These are phyloP conservation scores for Nematodospora valgi DNA, from an alignment of 805 yeast genomes.

Conservation along the genomic window DNA sequence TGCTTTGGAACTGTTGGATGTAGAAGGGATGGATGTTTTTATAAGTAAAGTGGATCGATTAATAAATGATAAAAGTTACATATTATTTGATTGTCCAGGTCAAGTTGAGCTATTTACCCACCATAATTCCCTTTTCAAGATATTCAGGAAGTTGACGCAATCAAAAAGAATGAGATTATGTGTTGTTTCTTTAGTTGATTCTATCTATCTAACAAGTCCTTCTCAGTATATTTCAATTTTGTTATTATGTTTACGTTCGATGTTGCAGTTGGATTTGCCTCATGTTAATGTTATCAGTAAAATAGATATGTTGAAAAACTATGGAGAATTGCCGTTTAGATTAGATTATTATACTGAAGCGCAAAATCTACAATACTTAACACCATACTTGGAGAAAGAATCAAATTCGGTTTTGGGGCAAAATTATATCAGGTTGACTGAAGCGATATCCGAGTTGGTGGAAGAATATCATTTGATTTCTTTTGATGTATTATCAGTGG, in stretches of 20 bases:
- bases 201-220: constrained; percentile 77
- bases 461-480: constrained; percentile 85
- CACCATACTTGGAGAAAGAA: constrained; percentile 70
- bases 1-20: constrained; percentile 75
- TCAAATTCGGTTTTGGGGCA: constrained; percentile 61
- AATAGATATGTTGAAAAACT: constrained; percentile 74
- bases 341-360: constrained; percentile 90
- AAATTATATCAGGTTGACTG: constrained; percentile 65
- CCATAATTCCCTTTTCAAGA: constrained; percentile 66
- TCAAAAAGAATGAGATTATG: constrained; percentile 66
- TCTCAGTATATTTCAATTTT: constrained; percentile 84
- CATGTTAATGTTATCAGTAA: constrained; percentile 91
- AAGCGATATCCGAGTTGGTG: constrained; percentile 75
- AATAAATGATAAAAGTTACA: constrained; percentile 53
- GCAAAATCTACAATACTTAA: constrained; percentile 69
- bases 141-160: constrained; percentile 59
- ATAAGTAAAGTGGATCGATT: constrained; percentile 73
- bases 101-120: constrained; percentile 95
- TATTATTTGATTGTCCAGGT: constrained; percentile 96
- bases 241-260: constrained; percentile 77
- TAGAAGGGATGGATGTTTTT: constrained; percentile 90
- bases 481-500: constrained; percentile 86
- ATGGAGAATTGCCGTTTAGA: constrained; percentile 78
- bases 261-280: constrained; percentile 91
- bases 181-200: constrained; percentile 84